Conservation (phyloP, 192 early-diverging fungal genomes). For the Coemansia sp. region DNA sequence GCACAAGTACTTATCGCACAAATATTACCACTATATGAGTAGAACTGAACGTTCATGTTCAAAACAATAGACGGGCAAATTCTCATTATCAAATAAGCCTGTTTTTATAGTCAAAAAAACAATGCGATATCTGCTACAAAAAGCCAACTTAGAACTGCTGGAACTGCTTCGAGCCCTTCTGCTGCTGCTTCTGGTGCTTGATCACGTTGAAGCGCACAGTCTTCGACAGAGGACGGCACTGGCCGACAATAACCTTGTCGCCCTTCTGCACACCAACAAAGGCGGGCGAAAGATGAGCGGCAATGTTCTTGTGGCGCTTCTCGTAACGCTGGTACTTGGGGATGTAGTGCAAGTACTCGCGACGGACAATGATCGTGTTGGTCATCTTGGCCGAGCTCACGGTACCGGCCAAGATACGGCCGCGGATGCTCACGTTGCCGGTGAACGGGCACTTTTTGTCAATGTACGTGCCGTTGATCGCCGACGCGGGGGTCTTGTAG, state of each 20-base stretch:
- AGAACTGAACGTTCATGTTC: no score
- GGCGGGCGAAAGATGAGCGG: conserved; percentile 91
- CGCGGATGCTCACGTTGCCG: conserved; percentile 94
- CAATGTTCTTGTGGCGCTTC: conserved; percentile 99
- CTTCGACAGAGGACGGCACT: conserved; percentile 99
- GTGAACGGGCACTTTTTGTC: conserved; percentile 99
- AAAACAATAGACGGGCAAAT: background rate
- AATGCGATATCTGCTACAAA: background rate
- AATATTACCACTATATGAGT: no score
- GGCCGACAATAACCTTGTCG: conserved; percentile 95
- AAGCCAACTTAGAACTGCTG: conserved; percentile 73
- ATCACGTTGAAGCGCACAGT: conserved; percentile 99
- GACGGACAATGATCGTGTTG: conserved; percentile 96
- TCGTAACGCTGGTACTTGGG: conserved; percentile 99
- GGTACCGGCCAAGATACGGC: conserved; percentile 92
- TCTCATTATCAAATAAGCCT: background rate
- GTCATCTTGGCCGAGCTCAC: conserved; percentile 98
- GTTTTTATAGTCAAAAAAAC: background rate
- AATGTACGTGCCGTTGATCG: conserved; percentile 96
- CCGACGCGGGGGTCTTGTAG: conserved; percentile 98
- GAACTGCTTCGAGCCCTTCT: conserved; percentile 87
- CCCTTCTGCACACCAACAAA: conserved; percentile 90
- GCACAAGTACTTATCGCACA: no score
- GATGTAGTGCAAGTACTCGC: conserved; percentile 99
- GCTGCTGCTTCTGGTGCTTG: conserved; percentile 83